phyloP scores from a whole-genome alignment of 1,284 basidiomycete species.

The Boletellus sp. region DNA sequence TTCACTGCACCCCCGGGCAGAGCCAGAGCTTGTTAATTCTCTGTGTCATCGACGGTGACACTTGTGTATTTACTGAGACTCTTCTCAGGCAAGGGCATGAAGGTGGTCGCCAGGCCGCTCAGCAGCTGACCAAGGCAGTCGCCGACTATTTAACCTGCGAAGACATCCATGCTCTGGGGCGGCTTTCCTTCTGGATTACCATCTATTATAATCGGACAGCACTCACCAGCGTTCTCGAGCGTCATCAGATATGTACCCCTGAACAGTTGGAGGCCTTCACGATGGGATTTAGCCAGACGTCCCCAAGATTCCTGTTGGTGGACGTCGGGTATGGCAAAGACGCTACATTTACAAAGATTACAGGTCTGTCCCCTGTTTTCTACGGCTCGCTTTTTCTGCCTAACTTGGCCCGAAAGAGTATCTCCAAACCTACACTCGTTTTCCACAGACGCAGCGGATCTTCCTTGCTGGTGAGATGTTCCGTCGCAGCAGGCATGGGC shows the following conservation, averaged over 20 bases:
- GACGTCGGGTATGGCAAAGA: slow-evolving; percentile 71
- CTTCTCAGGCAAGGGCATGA: slow-evolving; percentile 59
- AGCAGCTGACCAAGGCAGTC: slow-evolving; percentile 61
- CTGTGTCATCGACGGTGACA: slow-evolving; percentile 71
- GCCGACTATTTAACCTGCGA: slow-evolving; percentile 60
- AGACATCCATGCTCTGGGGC: slow-evolving; percentile 52
- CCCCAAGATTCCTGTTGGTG: slow-evolving; percentile 63
- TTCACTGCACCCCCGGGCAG: slow-evolving; percentile 33
- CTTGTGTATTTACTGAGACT: slow-evolving; percentile 58
- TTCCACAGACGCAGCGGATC: slow-evolving; percentile 71
- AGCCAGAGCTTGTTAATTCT: slow-evolving; percentile 62
- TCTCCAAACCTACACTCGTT: slow-evolving; percentile 67
- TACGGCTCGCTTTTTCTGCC: not conserved
- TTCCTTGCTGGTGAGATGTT: slow-evolving; percentile 61
- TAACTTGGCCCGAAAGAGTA: slow-evolving; percentile 50
- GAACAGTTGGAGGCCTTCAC: slow-evolving; percentile 67
- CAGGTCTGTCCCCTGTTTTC: slow-evolving; percentile 43
- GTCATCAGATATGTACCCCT: slow-evolving; percentile 51
- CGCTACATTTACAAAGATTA: slow-evolving; percentile 66
- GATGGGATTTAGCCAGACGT: slow-evolving; percentile 68
- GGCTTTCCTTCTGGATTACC: slow-evolving; percentile 68
- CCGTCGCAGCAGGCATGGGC: not conserved
- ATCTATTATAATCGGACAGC: slow-evolving; percentile 64
- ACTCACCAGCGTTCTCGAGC: slow-evolving; percentile 48
- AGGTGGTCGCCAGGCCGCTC: slow-evolving; percentile 66